phyloP scores from a whole-genome alignment of 176 grass and related monocot species.

The Alopecurus myosuroides region DNA sequence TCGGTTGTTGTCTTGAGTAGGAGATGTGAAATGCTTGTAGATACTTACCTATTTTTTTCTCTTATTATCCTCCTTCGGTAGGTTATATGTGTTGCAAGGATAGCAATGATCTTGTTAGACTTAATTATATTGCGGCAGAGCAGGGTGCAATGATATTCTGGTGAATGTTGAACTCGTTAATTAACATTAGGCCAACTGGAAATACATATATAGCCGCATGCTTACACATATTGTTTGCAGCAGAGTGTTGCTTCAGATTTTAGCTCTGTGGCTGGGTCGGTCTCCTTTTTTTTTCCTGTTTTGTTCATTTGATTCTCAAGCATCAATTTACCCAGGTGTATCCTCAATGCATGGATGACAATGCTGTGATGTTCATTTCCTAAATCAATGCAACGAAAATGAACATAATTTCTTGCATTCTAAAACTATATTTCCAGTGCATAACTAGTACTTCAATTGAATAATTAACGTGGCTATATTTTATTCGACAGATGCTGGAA shows the following conservation, averaged over 20 bases:
- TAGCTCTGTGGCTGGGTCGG: background rate
- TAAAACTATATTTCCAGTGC: background rate
- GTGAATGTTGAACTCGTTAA: background rate
- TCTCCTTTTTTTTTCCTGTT: background rate
- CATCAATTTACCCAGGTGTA: background rate
- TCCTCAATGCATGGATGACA: background rate
- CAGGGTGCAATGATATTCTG: background rate
- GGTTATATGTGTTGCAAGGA: background rate
- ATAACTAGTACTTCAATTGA: background rate
- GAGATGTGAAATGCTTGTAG: background rate
- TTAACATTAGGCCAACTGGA: background rate
- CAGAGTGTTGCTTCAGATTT: background rate
- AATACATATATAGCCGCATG: background rate
- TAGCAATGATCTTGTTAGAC: background rate
- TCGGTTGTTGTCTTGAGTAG: background rate
- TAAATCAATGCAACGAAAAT: conserved; percentile 6
- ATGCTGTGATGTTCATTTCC: background rate
- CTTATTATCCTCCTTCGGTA: background rate
- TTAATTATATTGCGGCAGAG: background rate
- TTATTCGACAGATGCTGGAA: conserved; percentile 73
- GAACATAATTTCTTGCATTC: background rate
- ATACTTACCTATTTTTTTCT: background rate
- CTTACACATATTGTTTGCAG: background rate
- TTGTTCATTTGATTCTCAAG: background rate
- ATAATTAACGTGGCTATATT: background rate